phyloP scores from a whole-genome alignment of 2,329 filamentous ascomycete genomes.

The Cordyceps farinosa region DNA sequence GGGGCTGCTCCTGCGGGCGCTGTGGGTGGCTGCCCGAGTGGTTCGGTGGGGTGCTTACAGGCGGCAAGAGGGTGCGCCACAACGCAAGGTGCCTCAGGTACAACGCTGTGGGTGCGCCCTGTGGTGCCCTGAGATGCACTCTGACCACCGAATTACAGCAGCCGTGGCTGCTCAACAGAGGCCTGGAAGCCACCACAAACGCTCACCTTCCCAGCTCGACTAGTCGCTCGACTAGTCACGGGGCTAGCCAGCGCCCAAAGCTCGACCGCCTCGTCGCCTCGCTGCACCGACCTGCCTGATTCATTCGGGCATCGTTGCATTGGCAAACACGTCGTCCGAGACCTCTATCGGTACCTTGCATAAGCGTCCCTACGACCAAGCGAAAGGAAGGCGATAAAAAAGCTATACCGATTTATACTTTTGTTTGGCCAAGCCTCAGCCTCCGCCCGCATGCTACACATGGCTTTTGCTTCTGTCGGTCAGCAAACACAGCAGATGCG shows the following conservation, averaged over 20 bases:
- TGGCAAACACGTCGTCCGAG: background rate
- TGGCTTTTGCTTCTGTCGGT: constrained; percentile 3
- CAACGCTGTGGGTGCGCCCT: no score
- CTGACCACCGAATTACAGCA: background rate
- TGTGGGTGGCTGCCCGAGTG: background rate
- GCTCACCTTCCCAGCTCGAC: background rate
- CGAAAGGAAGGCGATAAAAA: background rate
- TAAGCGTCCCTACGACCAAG: constrained; percentile 4
- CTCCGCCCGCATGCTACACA: background rate
- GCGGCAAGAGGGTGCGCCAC: background rate
- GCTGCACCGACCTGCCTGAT: background rate
- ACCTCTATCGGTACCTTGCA: constrained; percentile 16
- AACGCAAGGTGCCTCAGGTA: no score
- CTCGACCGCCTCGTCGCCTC: background rate
- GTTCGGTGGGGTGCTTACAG: no score
- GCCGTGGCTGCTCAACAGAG: background rate
- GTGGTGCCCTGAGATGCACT: no score
- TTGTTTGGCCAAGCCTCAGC: background rate
- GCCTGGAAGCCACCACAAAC: background rate
- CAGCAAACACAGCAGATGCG: constrained; percentile 2
- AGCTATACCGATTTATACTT: no score
- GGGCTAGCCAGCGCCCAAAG: background rate
- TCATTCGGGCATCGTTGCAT: constrained; percentile 3
- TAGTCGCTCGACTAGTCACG: background rate
- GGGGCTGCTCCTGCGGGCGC: no score